Conservation (phyloP, 2,329 filamentous ascomycete species). For the Alternaria sp. region DNA sequence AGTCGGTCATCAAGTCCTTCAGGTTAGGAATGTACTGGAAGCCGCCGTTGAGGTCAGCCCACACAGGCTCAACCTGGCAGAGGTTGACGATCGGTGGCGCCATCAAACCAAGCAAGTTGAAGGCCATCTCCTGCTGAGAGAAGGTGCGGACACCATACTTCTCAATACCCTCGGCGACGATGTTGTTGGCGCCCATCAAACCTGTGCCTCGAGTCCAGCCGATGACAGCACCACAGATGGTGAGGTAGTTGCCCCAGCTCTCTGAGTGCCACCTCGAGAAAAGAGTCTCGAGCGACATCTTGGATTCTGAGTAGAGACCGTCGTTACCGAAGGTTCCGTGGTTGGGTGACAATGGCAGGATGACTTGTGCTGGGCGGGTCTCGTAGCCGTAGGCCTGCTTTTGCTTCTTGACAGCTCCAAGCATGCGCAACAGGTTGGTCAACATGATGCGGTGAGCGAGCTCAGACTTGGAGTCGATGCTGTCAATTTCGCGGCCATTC, state of each 20-base stretch:
- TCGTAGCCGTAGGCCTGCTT: conserved; percentile 88
- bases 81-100: conserved; percentile 91
- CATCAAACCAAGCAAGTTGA: conserved; percentile 97
- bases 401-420: conserved; percentile 88
- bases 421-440: conserved; percentile 90
- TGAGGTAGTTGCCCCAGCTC: conserved; percentile 96
- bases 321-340: conserved; percentile 98
- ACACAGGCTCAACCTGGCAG: conserved; percentile 94
- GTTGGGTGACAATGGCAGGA: conserved; percentile 94
- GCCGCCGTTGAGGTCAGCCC: conserved; percentile 95
- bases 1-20: conserved; percentile 90
- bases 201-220: conserved; percentile 99
- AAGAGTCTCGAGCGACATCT: conserved; percentile 93
- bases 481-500: conserved; percentile 96
- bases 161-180: conserved; percentile 96
- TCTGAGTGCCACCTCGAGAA: conserved; percentile 99
- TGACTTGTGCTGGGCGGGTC: conserved; percentile 94
- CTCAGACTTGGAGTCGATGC: conserved; percentile 96
- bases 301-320: conserved; percentile 97
- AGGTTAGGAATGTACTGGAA: conserved; percentile 97
- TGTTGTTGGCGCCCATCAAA: conserved; percentile 97
- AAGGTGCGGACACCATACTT: conserved; percentile 96
- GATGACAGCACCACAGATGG: conserved; percentile 97
- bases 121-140: conserved; percentile 99
- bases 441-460: conserved; percentile 99